These are phyloP conservation scores for Monosporascus cannonballus DNA, from an alignment of 2,329 filamentous ascomycete species.

Conservation along the genomic window DNA sequence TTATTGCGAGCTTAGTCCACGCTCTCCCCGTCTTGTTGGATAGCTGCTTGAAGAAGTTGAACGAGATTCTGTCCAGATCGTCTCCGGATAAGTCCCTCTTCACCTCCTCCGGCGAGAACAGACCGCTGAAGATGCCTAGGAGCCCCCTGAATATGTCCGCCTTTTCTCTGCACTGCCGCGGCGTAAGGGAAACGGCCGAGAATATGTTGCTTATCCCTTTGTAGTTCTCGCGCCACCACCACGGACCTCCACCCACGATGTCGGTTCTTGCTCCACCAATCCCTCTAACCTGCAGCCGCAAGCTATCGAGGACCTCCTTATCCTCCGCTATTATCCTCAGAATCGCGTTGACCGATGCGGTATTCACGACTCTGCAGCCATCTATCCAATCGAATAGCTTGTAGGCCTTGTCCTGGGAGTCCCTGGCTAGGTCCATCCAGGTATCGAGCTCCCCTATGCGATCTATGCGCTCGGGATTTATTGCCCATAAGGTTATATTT, in stretches of 20 bases:
- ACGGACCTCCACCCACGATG: conserved; percentile 23
- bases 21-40: conserved; percentile 18
- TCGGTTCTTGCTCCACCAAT: conserved; percentile 16
- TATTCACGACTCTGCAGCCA: not conserved
- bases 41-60: conserved; percentile 21
- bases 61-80: conserved; percentile 16
- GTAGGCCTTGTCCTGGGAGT: conserved; percentile 7
- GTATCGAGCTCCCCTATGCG: conserved; percentile 5
- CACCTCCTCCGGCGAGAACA: conserved; percentile 18
- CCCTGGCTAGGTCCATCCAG: conserved; percentile 11
- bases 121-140: conserved; percentile 21
- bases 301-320: conserved; percentile 2
- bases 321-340: conserved; percentile 18
- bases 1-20: conserved; percentile 23
- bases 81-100: conserved; percentile 1
- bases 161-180: conserved; percentile 13
- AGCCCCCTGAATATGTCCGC: conserved; percentile 19
- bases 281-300: conserved; percentile 16
- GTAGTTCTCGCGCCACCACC: conserved; percentile 27
- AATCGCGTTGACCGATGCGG: conserved; percentile 12
- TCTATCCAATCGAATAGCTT: conserved; percentile 7
- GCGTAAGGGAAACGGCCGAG: conserved; percentile 24
- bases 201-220: conserved; percentile 27
- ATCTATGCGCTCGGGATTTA: not conserved
- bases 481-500: conserved; percentile 18